These are phyloP conservation scores for Xylaria sp. DNA, from an alignment of 2,329 filamentous ascomycete genomes.

Conservation along the genomic window DNA sequence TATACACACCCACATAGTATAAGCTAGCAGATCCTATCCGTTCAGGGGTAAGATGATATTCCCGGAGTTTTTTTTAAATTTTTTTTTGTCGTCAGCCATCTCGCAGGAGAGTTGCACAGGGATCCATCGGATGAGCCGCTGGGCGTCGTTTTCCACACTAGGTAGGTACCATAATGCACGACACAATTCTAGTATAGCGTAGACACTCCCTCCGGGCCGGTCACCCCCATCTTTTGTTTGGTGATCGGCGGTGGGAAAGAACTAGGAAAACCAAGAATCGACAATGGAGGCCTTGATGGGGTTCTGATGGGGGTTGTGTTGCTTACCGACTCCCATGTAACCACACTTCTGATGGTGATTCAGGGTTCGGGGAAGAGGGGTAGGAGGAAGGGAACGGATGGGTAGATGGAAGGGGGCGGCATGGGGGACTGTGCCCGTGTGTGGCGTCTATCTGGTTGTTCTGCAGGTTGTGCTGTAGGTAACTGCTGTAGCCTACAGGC, in stretches of 20 bases:
- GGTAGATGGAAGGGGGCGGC: too few relatives aligned
- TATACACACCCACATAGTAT: too few relatives aligned
- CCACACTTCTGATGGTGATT: too few relatives aligned
- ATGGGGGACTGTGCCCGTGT: too few relatives aligned
- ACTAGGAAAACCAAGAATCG: neutral
- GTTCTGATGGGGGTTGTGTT: neutral
- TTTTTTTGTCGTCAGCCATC: constrained; percentile 3
- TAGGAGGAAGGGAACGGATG: too few relatives aligned
- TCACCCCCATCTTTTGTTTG: neutral
- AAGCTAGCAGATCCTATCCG: constrained; percentile 21
- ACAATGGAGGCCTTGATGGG: neutral
- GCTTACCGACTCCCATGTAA: too few relatives aligned
- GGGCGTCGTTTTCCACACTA: neutral
- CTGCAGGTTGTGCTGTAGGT: too few relatives aligned
- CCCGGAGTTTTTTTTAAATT: neutral
- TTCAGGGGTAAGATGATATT: neutral
- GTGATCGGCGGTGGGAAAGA: constrained; percentile 2
- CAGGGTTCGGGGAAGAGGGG: too few relatives aligned
- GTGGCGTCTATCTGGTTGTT: too few relatives aligned
- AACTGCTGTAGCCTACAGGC: too few relatives aligned
- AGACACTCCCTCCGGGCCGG: constrained; percentile 7
- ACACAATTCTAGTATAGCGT: neutral
- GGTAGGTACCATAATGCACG: too few relatives aligned
- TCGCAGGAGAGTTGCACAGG: neutral
- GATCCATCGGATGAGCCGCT: constrained; percentile 1